Evolutionary conservation across 495 filamentous ascomycete species (phyloP).

Genomic region (Aspergillus cavernicola): DNA sequence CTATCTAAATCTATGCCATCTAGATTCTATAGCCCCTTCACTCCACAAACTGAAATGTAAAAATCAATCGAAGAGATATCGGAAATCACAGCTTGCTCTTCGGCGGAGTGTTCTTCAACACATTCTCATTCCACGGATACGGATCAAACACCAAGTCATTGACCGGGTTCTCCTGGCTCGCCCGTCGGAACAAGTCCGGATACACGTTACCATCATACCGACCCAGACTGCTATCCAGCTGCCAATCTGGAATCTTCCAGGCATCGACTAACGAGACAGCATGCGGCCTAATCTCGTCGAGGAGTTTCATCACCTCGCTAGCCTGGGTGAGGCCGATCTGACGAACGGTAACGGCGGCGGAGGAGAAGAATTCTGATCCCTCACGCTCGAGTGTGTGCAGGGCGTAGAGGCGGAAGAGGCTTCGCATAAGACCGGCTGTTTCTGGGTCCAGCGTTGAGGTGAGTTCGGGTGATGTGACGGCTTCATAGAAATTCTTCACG

Average conservation of each 20-base stretch:
- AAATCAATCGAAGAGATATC: background rate
- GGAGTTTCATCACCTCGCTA: slow-evolving; percentile 58
- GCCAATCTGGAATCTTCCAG: slow-evolving; percentile 69
- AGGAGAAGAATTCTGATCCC: slow-evolving; percentile 63
- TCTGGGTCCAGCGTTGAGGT: slow-evolving; percentile 46
- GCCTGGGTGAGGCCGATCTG: slow-evolving; percentile 60
- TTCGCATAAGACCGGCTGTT: slow-evolving; percentile 51
- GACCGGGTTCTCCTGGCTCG: slow-evolving; percentile 63
- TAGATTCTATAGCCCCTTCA: no score
- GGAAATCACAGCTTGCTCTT: slow-evolving; percentile 41
- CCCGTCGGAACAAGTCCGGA: slow-evolving; percentile 63
- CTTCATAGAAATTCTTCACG: slow-evolving; percentile 68
- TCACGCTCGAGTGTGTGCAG: slow-evolving; percentile 64
- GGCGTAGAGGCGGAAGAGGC: slow-evolving; percentile 63
- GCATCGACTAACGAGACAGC: slow-evolving; percentile 62
- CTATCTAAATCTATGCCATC: no score
- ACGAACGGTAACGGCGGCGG: slow-evolving; percentile 56
- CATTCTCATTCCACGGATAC: slow-evolving; percentile 56
- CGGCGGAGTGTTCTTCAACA: slow-evolving; percentile 49
- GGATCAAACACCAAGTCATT: slow-evolving; percentile 65
- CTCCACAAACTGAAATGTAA: background rate
- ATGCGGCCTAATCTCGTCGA: slow-evolving; percentile 65
- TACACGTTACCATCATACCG: slow-evolving; percentile 65
- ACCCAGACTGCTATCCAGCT: slow-evolving; percentile 61
- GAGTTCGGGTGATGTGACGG: slow-evolving; percentile 50